phyloP scores from a whole-genome alignment of 441 rosid species.

The California macrophylla region DNA sequence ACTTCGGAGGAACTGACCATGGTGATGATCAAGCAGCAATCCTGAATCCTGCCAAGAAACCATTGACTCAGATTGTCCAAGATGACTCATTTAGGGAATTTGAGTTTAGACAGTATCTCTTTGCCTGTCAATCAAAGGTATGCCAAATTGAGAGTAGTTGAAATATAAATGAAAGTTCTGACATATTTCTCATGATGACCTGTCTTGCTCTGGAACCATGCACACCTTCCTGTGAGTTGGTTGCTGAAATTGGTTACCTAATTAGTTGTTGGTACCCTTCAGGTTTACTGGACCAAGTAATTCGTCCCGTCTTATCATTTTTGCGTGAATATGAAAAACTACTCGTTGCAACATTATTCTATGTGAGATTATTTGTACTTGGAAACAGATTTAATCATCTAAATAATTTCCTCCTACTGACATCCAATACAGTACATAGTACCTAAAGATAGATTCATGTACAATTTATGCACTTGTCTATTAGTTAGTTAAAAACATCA shows the following conservation, averaged over 20 bases:
- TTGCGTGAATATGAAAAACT: not conserved
- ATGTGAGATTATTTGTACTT: not conserved
- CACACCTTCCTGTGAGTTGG: not conserved
- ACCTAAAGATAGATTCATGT: not conserved
- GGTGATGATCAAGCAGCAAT: slow-evolving; percentile 91
- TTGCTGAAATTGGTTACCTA: not conserved
- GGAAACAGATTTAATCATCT: not conserved
- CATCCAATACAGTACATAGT: not conserved
- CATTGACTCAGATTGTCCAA: slow-evolving; percentile 72
- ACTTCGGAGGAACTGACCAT: slow-evolving; percentile 78
- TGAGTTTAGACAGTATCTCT: slow-evolving; percentile 90
- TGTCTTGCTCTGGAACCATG: not conserved
- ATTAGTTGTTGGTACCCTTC: not conserved
- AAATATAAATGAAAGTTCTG: not conserved
- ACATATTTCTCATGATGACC: not conserved
- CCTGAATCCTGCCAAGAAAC: slow-evolving; percentile 65
- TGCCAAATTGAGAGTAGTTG: slow-evolving; percentile 17
- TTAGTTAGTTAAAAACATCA: not conserved
- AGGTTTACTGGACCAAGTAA: not conserved
- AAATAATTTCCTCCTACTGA: not conserved
- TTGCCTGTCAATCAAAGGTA: slow-evolving; percentile 92
- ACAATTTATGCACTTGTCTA: not conserved
- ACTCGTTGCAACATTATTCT: not conserved
- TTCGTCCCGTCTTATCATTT: not conserved
- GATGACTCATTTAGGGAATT: slow-evolving; percentile 93